Percentiles rank a stretch among this genome's conserved stretches.
phyloP scores from a whole-genome alignment of 1,139 yeast genomes.

The Yamadazyma sp. region DNA sequence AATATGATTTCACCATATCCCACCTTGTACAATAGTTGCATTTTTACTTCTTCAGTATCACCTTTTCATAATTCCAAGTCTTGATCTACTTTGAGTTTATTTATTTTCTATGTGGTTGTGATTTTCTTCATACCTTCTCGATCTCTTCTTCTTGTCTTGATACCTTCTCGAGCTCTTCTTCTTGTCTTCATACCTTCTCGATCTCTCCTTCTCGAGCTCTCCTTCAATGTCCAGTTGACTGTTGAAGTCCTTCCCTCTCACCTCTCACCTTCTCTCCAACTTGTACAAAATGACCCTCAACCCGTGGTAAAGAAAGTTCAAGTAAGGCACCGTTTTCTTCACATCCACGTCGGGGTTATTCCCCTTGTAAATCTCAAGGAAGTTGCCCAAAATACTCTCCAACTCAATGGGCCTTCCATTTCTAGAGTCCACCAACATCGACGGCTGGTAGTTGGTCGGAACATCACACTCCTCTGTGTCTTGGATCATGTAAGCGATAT shows the following conservation, averaged over 20 bases:
- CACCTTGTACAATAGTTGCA: no score
- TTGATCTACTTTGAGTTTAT: no score
- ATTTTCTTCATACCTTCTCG: no score
- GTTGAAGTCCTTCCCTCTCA: background rate
- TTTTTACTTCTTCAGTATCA: no score
- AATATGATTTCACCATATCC: no score
- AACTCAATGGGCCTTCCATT: constrained; percentile 31
- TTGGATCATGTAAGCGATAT: constrained; percentile 18
- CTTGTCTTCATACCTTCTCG: no score
- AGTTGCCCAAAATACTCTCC: constrained; percentile 30
- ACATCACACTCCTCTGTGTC: constrained; percentile 21
- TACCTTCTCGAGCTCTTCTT: no score
- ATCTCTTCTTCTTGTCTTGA: no score
- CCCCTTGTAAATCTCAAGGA: constrained; percentile 15
- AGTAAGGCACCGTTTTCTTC: constrained; percentile 19
- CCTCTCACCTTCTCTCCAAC: background rate
- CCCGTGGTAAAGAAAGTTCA: constrained; percentile 32
- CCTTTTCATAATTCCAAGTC: no score
- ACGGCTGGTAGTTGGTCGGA: constrained; percentile 26
- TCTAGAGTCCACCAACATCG: constrained; percentile 37
- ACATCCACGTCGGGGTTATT: constrained; percentile 10
- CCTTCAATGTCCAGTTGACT: no score
- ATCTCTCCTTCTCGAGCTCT: no score
- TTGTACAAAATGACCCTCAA: constrained; percentile 37
- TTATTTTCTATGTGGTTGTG: no score